Base-by-base conservation (phyloP, 257 asterid species). In the Vinca minor region DNA sequence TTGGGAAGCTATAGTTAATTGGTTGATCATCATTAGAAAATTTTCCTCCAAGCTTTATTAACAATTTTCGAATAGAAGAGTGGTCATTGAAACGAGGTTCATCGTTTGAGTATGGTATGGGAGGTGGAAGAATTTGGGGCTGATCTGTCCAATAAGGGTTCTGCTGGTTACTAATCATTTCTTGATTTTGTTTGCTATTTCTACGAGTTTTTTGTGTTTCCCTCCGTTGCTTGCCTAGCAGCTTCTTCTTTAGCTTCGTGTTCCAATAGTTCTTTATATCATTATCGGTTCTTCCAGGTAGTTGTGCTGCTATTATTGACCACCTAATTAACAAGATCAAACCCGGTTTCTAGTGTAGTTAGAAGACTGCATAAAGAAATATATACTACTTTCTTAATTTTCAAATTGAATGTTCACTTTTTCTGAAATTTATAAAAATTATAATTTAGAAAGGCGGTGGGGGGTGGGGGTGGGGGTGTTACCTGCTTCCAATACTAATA, bases 181-280 rank as follows among this genome's bases (percentile, higher is more conserved):
- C 8, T 56, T 59, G 18, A 65, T n/a, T 15, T 48, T 72, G 78
- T 63, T 55, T 68, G 47, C 31, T 34, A 21, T 69, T 68, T 21
- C 73, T 70, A 2, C 73, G 62, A 8, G n/a, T n/a, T n/a, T n/a
- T n/a, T n/a, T n/a, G n/a, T n/a, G n/a, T n/a, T n/a, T 81, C 87
- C 55, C 73, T 85, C 2, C 76, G 44, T 3, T 87, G 92, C 44
- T 87, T 85, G 0, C 96, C 94, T 0, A 88, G 67, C 5, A 88
- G 78, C 71, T 87, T 87, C 67, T 81, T 87, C 83, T 87, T 87
- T 28, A 87, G 70, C 76, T 83, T 82, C 1, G 96, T 88, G 74
- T 88, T 88, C 96, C 96, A 88, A 47, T 88, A 88, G 61, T 88
- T 88, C 78, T 88, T 88, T 53, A 88, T 84, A 38, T 88, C 96